These are phyloP conservation scores for Lumnitzera racemosa DNA, from an alignment of 345 rosid genomes.

Conservation along the genomic window DNA sequence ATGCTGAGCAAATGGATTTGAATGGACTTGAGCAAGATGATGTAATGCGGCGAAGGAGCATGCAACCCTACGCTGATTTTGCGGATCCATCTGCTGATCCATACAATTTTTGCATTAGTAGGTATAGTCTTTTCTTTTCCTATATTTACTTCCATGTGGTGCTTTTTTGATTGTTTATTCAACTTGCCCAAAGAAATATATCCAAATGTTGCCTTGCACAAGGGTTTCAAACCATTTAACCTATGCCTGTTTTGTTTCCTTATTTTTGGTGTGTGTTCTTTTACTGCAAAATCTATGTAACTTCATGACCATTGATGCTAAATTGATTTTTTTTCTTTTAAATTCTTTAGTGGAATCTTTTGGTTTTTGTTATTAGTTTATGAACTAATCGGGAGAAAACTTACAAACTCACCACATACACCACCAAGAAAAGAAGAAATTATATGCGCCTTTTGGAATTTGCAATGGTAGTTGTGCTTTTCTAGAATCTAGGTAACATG, in stretches of 20 bases:
- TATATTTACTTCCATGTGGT: constrained; percentile 7
- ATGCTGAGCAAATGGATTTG: constrained; percentile 42
- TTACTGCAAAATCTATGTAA: no score
- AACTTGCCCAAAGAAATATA: background rate
- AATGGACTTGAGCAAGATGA: constrained; percentile 30
- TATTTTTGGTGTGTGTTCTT: background rate
- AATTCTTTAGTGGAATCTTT: no score
- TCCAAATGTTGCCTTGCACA: no score
- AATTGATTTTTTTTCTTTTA: no score
- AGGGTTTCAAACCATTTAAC: background rate
- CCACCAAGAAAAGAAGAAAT: no score
- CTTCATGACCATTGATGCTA: no score
- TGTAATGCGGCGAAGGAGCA: constrained; percentile 26
- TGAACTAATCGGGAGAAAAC: no score
- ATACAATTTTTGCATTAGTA: constrained; percentile 46
- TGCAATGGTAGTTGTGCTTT: no score
- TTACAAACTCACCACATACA: no score
- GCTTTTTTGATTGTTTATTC: background rate
- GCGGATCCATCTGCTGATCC: constrained; percentile 38
- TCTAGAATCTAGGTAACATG: no score
- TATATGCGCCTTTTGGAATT: no score
- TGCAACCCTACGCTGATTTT: constrained; percentile 24
- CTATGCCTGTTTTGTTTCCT: background rate
- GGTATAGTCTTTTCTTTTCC: constrained; percentile 28
- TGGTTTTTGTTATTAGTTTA: no score